Evolutionary conservation across 2,329 filamentous ascomycete species (phyloP), one percentile per base, ranked within the genome.

Genomic region (Boeremia lycopersici): DNA sequence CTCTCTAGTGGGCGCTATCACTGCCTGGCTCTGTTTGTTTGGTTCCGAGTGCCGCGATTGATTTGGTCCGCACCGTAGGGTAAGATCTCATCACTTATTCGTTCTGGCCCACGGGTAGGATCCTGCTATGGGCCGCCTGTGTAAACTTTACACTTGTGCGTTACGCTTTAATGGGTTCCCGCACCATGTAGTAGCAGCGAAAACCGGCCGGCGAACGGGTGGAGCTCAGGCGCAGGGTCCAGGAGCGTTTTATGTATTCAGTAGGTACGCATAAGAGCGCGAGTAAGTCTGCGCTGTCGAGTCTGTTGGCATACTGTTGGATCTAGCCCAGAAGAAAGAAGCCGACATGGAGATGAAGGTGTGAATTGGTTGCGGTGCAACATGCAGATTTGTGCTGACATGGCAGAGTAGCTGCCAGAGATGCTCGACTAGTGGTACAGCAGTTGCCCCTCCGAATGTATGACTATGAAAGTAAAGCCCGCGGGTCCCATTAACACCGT

Each of bases 401-500:
- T 31, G 30, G 40, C 30, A 45, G 10, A 40, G 10, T 39, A 35
- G 34, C 30, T 38, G 42, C 33, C 33, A 34, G 40, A 45, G n/a
- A 49, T 38, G 34, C 28, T 36, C 23, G 40, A 46, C 35, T 42
- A 35, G 25, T 30, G 8, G 29, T 55, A 41, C 41, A 55, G 34
- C 25, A 45, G 36, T 36, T 30, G 40, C 12, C 13, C 45, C 35
- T 41, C 25, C 11, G 11, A 41, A 40, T 48, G 36, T 46, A 35
- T 45, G 31, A 31, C 25, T 19, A 40, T 31, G 43, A 19, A 48
- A 40, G 35, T 31, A 19, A 44, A 52, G 51, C 55, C 35, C 57
- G 44, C 52, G 41, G 46, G 45, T 49, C 35, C 57, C 44, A 11
- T 38, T 51, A 58, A 65, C 65, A 67, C 64, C 65, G 60, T 56